phyloP scores from a whole-genome alignment of 2,329 filamentous ascomycete species.

The Hymenoscyphus fraxineus region DNA sequence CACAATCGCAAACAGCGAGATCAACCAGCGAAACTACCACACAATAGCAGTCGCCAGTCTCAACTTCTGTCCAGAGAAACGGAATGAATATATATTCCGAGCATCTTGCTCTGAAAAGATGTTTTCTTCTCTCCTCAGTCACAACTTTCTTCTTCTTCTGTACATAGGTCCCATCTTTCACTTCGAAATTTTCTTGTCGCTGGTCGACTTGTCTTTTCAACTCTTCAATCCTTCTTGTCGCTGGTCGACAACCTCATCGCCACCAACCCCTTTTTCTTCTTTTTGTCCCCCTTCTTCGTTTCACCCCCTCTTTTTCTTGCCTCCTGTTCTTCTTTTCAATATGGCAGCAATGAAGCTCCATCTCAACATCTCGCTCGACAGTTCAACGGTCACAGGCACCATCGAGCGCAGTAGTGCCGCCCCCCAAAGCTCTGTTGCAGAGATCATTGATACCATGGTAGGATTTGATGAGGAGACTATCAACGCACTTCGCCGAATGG shows the following conservation, averaged over 20 bases:
- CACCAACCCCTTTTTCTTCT: too few relatives aligned
- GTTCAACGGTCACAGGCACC: too few relatives aligned
- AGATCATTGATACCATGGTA: background rate
- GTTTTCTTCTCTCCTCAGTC: background rate
- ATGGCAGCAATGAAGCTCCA: background rate
- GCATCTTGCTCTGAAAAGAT: background rate
- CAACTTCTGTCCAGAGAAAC: background rate
- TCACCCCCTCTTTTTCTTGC: too few relatives aligned
- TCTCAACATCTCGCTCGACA: background rate
- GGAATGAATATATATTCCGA: background rate
- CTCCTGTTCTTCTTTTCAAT: background rate
- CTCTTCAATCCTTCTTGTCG: background rate
- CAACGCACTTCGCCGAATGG: background rate
- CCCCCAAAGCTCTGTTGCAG: too few relatives aligned
- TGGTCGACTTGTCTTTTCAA: background rate
- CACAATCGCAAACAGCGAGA: background rate
- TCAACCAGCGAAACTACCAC: background rate
- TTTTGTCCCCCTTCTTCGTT: too few relatives aligned
- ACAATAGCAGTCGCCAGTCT: background rate
- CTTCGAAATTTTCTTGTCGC: background rate
- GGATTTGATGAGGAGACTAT: slow-evolving; percentile 7
- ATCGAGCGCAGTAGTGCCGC: too few relatives aligned
- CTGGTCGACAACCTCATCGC: background rate
- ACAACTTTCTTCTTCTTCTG: background rate
- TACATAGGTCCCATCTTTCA: too few relatives aligned